Evolutionary conservation across 139 green algal species (phyloP), one percentile per base, ranked within the genome.

Genomic region (Zygnema cylindricum): DNA sequence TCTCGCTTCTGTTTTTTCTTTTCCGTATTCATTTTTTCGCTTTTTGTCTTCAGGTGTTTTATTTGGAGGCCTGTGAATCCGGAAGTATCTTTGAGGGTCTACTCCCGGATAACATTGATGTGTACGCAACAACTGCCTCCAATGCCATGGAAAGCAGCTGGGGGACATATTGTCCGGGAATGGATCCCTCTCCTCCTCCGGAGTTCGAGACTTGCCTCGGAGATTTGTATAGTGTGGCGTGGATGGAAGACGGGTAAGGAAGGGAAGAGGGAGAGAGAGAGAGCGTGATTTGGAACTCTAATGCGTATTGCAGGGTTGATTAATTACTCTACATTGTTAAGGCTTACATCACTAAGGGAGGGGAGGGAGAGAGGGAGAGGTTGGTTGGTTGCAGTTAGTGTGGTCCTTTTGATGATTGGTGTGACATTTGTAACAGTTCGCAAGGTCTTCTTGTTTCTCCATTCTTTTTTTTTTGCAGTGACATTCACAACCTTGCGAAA

Each of bases 171-270:
- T 98, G 96, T 91, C 95, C 95, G 0, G 86, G 90, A 43, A 81
- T 93, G 88, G 41, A 69, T 30, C 69, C 75, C 21, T 40, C 41
- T 42, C 91, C 38, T 90, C 94, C 71, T 7, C 78, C 1, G 76
- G 90, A 95, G 91, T 95, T 96, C 75, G 93, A 86, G 81, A 98
- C 96, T 30, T 99, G 97, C 92, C 94, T 99, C 57, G 97, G 97
- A 2, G 97, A 99, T 90, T 94, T 99, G 11, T 99, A 96, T 94
- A 95, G 84, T 35, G 95, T 99, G 40, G 91, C 95, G 1, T 99
- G 95, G 95, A 95, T 99, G 94, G 97, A 99, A 92, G 94, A 99
- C 88, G 83, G 82, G 82, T 76, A 35, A 39, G 77, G n/a, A n/a
- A n/a, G n/a, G n/a, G n/a, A n/a, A n/a, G n/a, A n/a, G n/a, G n/a